These are phyloP conservation scores for Aspergillus heteromorphus DNA, from an alignment of 495 filamentous ascomycete genomes.

Conservation along the genomic window DNA sequence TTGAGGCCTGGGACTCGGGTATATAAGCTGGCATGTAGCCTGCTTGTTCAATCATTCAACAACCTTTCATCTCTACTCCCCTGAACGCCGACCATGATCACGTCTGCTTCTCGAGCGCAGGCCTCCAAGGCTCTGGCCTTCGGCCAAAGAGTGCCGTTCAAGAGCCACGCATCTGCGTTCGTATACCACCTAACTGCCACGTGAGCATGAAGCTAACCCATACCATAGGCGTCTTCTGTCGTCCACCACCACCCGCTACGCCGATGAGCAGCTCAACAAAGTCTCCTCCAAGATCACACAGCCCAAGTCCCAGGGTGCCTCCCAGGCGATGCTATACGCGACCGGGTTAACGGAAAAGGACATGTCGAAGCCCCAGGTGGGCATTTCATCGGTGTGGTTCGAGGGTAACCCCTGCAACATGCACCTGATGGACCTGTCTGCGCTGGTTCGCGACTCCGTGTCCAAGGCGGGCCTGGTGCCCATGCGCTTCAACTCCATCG, in stretches of 20 bases:
- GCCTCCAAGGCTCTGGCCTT: background rate
- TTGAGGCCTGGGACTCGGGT: no score
- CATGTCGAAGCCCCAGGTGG: conserved; percentile 91
- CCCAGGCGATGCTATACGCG: conserved; percentile 97
- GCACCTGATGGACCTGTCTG: conserved; percentile 87
- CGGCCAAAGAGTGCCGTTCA: background rate
- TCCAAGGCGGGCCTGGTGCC: conserved; percentile 71
- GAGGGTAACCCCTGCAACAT: conserved; percentile 98
- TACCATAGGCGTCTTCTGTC: background rate
- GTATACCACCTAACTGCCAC: background rate
- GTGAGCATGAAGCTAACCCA: background rate
- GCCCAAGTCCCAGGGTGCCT: conserved; percentile 94
- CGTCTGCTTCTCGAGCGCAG: background rate
- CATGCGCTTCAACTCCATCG: conserved; percentile 96
- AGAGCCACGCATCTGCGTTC: background rate
- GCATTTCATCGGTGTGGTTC: conserved; percentile 87
- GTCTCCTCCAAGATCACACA: conserved; percentile 82
- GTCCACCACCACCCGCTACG: background rate
- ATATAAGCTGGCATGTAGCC: background rate
- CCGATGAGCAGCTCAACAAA: conserved; percentile 59
- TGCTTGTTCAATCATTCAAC: background rate
- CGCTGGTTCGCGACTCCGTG: conserved; percentile 79
- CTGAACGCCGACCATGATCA: background rate
- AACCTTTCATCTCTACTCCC: background rate
- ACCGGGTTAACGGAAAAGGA: conserved; percentile 79